Conservation (phyloP, 148 eudicot genomes). For the Amaranthus cruentus region DNA sequence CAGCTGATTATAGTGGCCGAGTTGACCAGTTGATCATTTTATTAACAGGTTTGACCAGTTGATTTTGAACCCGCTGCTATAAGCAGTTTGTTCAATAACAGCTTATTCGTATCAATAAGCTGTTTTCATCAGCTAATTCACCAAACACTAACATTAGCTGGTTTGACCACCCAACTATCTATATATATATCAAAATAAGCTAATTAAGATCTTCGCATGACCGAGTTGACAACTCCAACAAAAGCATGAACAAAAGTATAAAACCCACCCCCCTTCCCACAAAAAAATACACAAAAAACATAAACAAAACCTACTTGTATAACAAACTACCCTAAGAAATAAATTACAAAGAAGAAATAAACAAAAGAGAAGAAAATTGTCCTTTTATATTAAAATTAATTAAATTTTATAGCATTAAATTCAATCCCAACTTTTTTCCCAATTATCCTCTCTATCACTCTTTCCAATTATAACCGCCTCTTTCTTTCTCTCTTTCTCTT, state of each 20-base stretch:
- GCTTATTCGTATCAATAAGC: no score
- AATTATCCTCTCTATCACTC: slow-evolving; percentile 20
- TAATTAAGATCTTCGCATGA: background rate
- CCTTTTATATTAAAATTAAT: slow-evolving; percentile 1
- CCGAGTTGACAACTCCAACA: background rate
- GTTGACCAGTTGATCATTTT: no score
- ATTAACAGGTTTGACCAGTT: no score
- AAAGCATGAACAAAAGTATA: background rate
- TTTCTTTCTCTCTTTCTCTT: background rate
- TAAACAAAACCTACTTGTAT: background rate
- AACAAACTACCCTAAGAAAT: background rate
- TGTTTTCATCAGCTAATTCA: no score
- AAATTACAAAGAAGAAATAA: slow-evolving; percentile 2
- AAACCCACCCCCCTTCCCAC: background rate
- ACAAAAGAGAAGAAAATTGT: slow-evolving; percentile 3
- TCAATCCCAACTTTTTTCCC: slow-evolving; percentile 10
- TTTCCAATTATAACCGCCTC: slow-evolving; percentile 32
- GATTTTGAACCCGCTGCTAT: no score
- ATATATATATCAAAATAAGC: background rate
- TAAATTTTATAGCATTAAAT: slow-evolving; percentile 8
- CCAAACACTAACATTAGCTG: no score
- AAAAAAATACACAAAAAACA: background rate
- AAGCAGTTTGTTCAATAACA: no score
- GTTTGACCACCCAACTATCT: no score
- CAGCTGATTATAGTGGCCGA: no score